Evolutionary conservation across 2,329 filamentous ascomycete species (phyloP).

Genomic region (Paraconiothyrium sp.): DNA sequence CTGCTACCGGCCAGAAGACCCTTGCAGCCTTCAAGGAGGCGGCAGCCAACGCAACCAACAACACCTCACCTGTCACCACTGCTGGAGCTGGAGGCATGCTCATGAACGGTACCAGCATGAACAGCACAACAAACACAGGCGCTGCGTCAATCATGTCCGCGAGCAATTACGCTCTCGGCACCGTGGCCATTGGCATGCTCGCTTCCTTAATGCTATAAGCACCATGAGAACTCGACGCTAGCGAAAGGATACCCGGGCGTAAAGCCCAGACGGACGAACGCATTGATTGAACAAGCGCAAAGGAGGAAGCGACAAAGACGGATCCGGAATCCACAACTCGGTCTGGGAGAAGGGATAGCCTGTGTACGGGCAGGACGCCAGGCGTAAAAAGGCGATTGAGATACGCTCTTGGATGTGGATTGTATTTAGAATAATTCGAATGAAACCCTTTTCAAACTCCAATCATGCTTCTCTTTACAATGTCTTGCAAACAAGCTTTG

Average conservation of each 20-base stretch:
- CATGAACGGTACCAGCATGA: conserved; percentile 20
- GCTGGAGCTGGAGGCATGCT: conserved; percentile 27
- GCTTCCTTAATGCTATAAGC: conserved; percentile 32
- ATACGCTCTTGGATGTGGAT: conserved; percentile 23
- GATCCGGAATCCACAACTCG: conserved; percentile 28
- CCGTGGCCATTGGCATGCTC: conserved; percentile 29
- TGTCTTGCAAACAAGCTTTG: neutral
- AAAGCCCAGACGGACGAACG: neutral
- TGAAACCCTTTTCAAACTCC: conserved; percentile 19
- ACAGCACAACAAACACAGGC: conserved; percentile 19
- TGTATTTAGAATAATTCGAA: conserved; percentile 19
- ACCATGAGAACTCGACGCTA: neutral
- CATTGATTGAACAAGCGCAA: neutral
- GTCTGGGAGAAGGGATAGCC: conserved; percentile 12
- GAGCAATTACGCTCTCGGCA: conserved; percentile 21
- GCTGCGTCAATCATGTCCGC: conserved; percentile 25
- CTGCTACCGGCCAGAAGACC: conserved; percentile 21
- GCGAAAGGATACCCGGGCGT: conserved; percentile 12
- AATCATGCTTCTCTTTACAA: neutral
- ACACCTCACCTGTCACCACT: conserved; percentile 22
- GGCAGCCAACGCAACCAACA: conserved; percentile 18
- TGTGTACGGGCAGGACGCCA: conserved; percentile 4
- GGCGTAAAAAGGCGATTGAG: conserved; percentile 6
- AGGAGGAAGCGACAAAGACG: conserved; percentile 17
- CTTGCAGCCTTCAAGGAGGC: conserved; percentile 11